A percentile compares a stretch with the other conserved stretches of the same genome.
These are phyloP conservation scores for Glutinoglossum americanum DNA, from an alignment of 495 filamentous ascomycete species.

Conservation along the genomic window DNA sequence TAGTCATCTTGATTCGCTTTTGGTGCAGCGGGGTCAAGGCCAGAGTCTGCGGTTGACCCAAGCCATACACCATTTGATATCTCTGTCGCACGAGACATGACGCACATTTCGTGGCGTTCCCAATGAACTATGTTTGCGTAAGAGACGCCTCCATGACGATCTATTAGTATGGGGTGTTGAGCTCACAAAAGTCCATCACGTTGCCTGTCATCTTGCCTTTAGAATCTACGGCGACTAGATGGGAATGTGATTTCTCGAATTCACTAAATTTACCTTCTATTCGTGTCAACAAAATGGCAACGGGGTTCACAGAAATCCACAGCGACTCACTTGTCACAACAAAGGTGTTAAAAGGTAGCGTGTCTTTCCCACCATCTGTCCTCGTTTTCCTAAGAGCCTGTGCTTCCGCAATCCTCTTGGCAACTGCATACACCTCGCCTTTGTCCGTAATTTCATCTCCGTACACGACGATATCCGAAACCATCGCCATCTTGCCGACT, in stretches of 20 bases:
- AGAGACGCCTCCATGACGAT: neutral
- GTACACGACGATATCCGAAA: slow-evolving; percentile 86
- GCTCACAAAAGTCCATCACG: slow-evolving; percentile 68
- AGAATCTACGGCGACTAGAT: slow-evolving; percentile 55
- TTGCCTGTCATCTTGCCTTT: slow-evolving; percentile 49
- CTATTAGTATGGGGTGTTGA: slow-evolving; percentile 4
- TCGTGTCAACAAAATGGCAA: slow-evolving; percentile 5
- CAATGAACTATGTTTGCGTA: slow-evolving; percentile 35
- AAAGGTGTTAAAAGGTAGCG: slow-evolving; percentile 68
- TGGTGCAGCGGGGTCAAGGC: slow-evolving; percentile 12
- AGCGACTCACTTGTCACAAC: slow-evolving; percentile 36
- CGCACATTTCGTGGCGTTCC: slow-evolving; percentile 79
- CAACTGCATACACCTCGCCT: slow-evolving; percentile 39
- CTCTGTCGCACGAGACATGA: slow-evolving; percentile 75
- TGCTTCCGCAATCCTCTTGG: slow-evolving; percentile 48
- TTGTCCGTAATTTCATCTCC: slow-evolving; percentile 37
- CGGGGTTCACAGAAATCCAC: neutral
- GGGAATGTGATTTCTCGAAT: slow-evolving; percentile 48
- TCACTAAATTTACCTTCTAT: slow-evolving; percentile 31
- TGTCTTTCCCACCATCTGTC: slow-evolving; percentile 29
- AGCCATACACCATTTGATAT: slow-evolving; percentile 79
- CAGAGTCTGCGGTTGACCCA: slow-evolving; percentile 63
- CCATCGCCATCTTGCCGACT: slow-evolving; percentile 63
- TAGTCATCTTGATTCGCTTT: slow-evolving; percentile 22
- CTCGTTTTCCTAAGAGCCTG: slow-evolving; percentile 52